Percentiles rank a stretch among this genome's conserved stretches.
Evolutionary conservation across 2,329 filamentous ascomycete genomes (phyloP).

Genomic region (Colletotrichum cereale): DNA sequence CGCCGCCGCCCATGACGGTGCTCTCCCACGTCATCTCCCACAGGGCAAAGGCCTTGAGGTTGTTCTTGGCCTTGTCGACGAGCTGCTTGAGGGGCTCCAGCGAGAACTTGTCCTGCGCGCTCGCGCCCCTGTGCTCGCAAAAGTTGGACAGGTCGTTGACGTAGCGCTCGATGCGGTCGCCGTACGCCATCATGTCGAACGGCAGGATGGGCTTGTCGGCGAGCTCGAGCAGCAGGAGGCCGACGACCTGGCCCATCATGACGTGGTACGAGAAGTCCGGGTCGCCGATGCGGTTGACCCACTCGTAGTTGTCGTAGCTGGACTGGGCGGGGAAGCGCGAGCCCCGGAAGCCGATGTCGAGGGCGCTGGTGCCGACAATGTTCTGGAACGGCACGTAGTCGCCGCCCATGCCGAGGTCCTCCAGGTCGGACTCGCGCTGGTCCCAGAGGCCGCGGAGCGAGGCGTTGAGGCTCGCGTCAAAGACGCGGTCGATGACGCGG

Average conservation of each 20-base stretch:
- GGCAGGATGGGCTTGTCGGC: slow-evolving; percentile 85
- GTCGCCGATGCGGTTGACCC: slow-evolving; percentile 85
- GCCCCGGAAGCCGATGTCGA: slow-evolving; percentile 85
- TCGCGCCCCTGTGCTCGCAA: slow-evolving; percentile 50
- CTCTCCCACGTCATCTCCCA: slow-evolving; percentile 86
- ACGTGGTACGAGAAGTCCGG: slow-evolving; percentile 86
- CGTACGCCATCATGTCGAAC: slow-evolving; percentile 83
- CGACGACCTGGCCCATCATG: slow-evolving; percentile 82
- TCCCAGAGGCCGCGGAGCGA: slow-evolving; percentile 84
- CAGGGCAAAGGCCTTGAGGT: slow-evolving; percentile 74
- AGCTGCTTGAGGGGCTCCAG: slow-evolving; percentile 74
- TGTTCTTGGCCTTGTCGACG: slow-evolving; percentile 68
- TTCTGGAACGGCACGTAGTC: slow-evolving; percentile 94
- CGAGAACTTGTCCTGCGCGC: slow-evolving; percentile 69
- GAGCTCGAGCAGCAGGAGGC: slow-evolving; percentile 86
- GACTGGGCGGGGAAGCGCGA: slow-evolving; percentile 79
- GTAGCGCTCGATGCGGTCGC: slow-evolving; percentile 72
- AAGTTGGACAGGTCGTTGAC: slow-evolving; percentile 66
- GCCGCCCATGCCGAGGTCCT: slow-evolving; percentile 77
- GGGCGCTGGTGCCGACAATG: slow-evolving; percentile 87
- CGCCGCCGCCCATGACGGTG: slow-evolving; percentile 76
- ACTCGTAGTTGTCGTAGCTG: slow-evolving; percentile 90
- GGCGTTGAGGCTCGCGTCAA: slow-evolving; percentile 78
- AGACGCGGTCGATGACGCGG: slow-evolving; percentile 79
- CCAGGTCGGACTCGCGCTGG: slow-evolving; percentile 69